These are phyloP conservation scores for Nicotiana knightiana DNA, from an alignment of 257 asterid genomes.

Conservation along the genomic window DNA sequence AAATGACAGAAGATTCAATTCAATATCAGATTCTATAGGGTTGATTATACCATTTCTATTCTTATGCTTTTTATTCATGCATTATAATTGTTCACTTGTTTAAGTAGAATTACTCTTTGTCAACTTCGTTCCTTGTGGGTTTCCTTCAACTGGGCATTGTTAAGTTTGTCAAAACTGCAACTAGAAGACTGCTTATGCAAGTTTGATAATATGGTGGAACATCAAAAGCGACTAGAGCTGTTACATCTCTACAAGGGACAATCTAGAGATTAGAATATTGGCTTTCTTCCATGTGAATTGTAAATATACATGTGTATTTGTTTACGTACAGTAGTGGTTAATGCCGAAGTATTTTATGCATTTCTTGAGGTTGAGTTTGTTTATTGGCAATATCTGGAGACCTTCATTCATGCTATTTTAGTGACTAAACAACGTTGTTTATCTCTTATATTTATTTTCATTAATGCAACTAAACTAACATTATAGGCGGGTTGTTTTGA, in stretches of 20 bases:
- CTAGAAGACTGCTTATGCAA: neutral
- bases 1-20: neutral
- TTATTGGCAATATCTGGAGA: neutral
- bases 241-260: neutral
- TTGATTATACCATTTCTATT: neutral
- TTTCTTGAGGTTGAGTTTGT: conserved; percentile 2
- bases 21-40: neutral
- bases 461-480: conserved; percentile 18
- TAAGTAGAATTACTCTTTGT: neutral
- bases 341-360: neutral
- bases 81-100: neutral
- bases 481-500: conserved; percentile 27
- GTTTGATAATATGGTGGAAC: neutral
- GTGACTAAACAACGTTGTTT: neutral
- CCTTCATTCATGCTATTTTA: neutral
- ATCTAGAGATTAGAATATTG: neutral
- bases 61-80: neutral
- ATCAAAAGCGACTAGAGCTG: neutral
- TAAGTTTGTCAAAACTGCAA: neutral
- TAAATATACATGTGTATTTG: neutral
- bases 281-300: neutral
- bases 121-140: neutral
- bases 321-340: neutral
- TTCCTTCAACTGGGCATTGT: neutral
- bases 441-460: neutral